Conservation (phyloP, 345 rosid species). For the Triadica sebifera region DNA sequence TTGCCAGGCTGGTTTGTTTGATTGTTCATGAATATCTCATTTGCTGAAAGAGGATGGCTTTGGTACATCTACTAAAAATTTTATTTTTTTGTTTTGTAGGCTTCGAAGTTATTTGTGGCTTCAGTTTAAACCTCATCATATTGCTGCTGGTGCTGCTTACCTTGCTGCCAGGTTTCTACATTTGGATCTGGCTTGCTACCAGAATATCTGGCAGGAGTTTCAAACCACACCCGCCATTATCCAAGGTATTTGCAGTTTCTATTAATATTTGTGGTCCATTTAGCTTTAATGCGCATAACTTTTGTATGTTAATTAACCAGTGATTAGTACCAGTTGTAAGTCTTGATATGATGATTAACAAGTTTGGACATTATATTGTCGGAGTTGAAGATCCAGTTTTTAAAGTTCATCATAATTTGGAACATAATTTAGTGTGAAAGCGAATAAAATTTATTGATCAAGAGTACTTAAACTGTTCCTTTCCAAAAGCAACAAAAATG, state of each 20-base stretch:
- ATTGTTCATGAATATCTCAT: conserved; percentile 10
- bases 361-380: no score
- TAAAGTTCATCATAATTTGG: no score
- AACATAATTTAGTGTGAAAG: no score
- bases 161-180: conserved; percentile 66
- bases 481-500: no score
- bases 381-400: no score
- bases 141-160: conserved; percentile 81
- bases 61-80: background rate
- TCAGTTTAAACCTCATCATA: conserved; percentile 73
- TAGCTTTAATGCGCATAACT: background rate
- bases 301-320: no score
- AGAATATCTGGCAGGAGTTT: conserved; percentile 67
- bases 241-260: conserved; percentile 41
- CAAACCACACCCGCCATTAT: conserved; percentile 59
- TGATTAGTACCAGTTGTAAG: no score
- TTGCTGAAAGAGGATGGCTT: conserved; percentile 4
- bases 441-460: no score
- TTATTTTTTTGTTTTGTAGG: conserved; percentile 42
- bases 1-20: conserved; percentile 29
- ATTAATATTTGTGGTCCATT: no score
- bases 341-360: no score
- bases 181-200: conserved; percentile 50
- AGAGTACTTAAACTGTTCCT: no score
- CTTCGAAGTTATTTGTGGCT: conserved; percentile 84